Base-by-base conservation (phyloP, 73 alveolate genomes). In the Paramecium primaurelia region DNA sequence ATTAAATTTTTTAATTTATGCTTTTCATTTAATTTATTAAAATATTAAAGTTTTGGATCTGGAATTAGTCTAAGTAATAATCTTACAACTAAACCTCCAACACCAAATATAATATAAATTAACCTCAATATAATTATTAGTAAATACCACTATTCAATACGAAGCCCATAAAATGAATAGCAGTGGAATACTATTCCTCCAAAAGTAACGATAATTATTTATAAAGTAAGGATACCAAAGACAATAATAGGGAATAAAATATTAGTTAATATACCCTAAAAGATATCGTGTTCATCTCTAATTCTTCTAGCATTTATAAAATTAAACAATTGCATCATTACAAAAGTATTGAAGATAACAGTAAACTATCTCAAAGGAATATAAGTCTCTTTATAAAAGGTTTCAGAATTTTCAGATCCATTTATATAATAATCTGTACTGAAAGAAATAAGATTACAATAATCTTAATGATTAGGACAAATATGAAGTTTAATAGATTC, bases 321-420 rank as follows among this genome's bases (percentile, higher is more conserved):
- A 80, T 97, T 97, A 71, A 97, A 97, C 25, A 98, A 68, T 71
- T 97, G 97, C 91, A 97, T 69, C 86, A 86, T 26, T 22, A 97
- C 99, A 86, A 97, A 97, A 20, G 93, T 86, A 86, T 97, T 97
- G 80, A 98, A 98, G 51, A 97, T 95, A 30, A 94, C 59, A 37
- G 99, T 95, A 95, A 97, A 93, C 49, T 80, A 44, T 34, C 99
- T 85, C 28, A 97, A 92, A 10, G 98, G 97, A 11, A 98, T 97
- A 22, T 60, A 73, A n/a, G 75, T 91, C 6, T 92, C 93, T 2
- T 92, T 49, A 25, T 38, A 94, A 77, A 92, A 93, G 59, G n/a
- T 80, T 42, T 83, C 5, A 71, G 71, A 89, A 3, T 89, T 83
- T 30, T 89, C 85, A 54, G 77, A 83, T 3, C 96, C 97, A 20